Evolutionary conservation across 2,329 filamentous ascomycete species (phyloP).

Genomic region (Pleomassaria siparia): DNA sequence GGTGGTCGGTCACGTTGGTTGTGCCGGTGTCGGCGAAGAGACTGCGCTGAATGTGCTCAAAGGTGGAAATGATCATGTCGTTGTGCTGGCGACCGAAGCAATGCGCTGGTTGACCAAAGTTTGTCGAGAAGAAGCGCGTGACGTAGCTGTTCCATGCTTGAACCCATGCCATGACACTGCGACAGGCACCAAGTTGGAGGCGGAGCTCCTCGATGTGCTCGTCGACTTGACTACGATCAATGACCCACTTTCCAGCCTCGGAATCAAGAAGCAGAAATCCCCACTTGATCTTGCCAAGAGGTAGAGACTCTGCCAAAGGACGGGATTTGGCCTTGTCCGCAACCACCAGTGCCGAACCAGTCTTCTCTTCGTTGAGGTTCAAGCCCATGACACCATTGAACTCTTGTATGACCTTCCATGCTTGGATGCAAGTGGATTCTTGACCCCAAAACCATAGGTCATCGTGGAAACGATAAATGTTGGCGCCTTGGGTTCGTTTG

Average conservation of each 20-base stretch:
- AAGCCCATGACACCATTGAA: slow-evolving; percentile 61
- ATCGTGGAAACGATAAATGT: slow-evolving; percentile 65
- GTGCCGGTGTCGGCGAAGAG: slow-evolving; percentile 48
- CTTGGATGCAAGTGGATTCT: slow-evolving; percentile 55
- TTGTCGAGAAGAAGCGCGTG: slow-evolving; percentile 58
- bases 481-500: slow-evolving; percentile 54
- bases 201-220: slow-evolving; percentile 61
- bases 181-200: slow-evolving; percentile 58
- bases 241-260: slow-evolving; percentile 57
- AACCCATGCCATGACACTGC: slow-evolving; percentile 60
- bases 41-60: slow-evolving; percentile 54
- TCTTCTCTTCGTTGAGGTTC: slow-evolving; percentile 60
- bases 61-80: slow-evolving; percentile 56
- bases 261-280: slow-evolving; percentile 61
- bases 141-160: slow-evolving; percentile 63
- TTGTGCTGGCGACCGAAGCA: slow-evolving; percentile 59
- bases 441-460: slow-evolving; percentile 69
- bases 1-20: slow-evolving; percentile 55
- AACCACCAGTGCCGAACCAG: slow-evolving; percentile 52
- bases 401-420: slow-evolving; percentile 60
- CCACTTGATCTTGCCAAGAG: slow-evolving; percentile 58
- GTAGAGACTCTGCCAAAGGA: slow-evolving; percentile 43
- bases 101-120: slow-evolving; percentile 58
- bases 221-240: slow-evolving; percentile 62
- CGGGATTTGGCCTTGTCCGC: slow-evolving; percentile 22